Base-by-base conservation (phyloP, 495 filamentous ascomycete species). In the Physcia stellaris region DNA sequence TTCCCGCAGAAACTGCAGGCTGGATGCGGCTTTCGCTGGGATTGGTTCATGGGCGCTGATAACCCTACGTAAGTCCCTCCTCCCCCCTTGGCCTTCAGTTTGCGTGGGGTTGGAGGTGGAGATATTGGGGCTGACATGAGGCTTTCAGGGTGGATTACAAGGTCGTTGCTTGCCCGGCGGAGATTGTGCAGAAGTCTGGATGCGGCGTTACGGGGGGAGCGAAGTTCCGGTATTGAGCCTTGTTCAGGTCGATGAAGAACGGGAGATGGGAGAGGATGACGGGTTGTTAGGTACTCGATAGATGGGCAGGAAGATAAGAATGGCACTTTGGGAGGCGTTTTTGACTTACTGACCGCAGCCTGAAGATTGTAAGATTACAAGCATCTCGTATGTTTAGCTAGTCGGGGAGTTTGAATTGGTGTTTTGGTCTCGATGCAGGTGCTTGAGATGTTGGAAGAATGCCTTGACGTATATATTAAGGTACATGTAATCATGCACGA, bases 1-100 rank as follows among this genome's bases (percentile, higher is more conserved):
- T 74, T 80, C 58, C 73, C 74, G 4, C 56, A 40, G 17, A 60
- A 59, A 18, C 62, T 81, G 34, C 70, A 74, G 57, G 57, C 55
- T 2, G 76, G 77, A n/a, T 80, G 76, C 60, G 61, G 72, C 53
- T 82, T 71, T 67, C 71, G 75, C 40, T 82, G 75, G 56, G 75
- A 77, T 57, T 81, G 73, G 71, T 78, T 79, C 55, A 37, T 55
- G 42, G 63, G 64, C 35, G 63, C 73, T 23, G 73, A 79, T 54
- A 79, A 80, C 58, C 76, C 75, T 12, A 42, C n/a, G 47, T 49
- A 39, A 9, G 39, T 41, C 24, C 19, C 4, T 12, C 11, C 19
- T 27, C 35, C 35, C 23, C 15, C 15, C 35, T 24, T 26, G 20
- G 9, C 27, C 13, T 23, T 21, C 13, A 4, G 7, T 26, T n/a